Evolutionary conservation across 2,329 filamentous ascomycete species (phyloP), one percentile per base, ranked within the genome.

Genomic region (Calonectria leucothoes): DNA sequence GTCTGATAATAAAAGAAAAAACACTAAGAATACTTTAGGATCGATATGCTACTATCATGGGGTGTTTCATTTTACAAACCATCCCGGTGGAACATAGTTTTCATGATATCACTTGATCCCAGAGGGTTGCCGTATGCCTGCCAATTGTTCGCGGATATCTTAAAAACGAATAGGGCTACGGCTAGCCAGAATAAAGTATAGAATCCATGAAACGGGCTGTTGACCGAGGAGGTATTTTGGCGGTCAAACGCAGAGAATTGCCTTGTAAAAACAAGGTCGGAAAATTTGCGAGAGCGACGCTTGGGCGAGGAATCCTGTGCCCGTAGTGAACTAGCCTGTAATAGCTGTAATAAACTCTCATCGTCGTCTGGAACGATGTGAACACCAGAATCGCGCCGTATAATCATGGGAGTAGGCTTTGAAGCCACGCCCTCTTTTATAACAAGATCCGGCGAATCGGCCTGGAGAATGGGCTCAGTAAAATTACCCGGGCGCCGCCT

Each of bases 171-270:
- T 52, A 95, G 82, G 8, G 89, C 88, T 74, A 95, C 91, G 11
- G 89, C 88, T 59, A 95, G 89, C 94, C 94, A 96, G 82, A 95
- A 95, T 0, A 96, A 86, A 0, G 92, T 94, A 80, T 94, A 95
- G 85, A 96, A 96, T 35, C 94, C 94, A 81, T 94, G 91, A 78
- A 95, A 96, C 0, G 92, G 92, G 51, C 92, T 94, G 61, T 92
- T 91, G 4, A 90, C 88, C 2, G 91, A 90, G 1, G 86, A 85
- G 6, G 89, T 87, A 79, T 95, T 95, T 76, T 94, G 91, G 14
- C 92, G 88, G 82, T 96, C 94, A 82, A 96, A 95, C 0, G 92
- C 89, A 7, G 93, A 94, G 79, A 95, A 94, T 74, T 93, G 92
- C 29, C 90, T 88, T 0, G 93, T 95, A 81, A 95, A 96, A 66